These are phyloP conservation scores for Citrus maxima DNA, from an alignment of 345 rosid species.

Conservation along the genomic window DNA sequence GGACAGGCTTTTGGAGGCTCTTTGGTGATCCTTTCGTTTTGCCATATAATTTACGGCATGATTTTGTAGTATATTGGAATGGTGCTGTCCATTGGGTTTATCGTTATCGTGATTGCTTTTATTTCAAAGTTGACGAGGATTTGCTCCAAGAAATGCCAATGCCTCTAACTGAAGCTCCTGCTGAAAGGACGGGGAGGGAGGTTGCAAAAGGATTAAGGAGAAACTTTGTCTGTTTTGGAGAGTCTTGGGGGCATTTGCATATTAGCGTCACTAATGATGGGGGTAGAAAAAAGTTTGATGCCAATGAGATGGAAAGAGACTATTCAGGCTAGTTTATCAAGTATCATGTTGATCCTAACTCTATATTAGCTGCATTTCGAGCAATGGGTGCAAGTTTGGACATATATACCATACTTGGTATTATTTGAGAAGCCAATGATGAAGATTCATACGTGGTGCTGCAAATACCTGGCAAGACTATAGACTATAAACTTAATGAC, in stretches of 20 bases:
- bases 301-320: constrained; percentile 31
- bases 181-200: background rate
- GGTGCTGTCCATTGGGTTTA: constrained; percentile 33
- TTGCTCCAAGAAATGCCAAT: constrained; percentile 23
- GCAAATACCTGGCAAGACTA: background rate
- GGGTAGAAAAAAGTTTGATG: constrained; percentile 15
- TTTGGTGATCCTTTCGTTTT: constrained; percentile 11
- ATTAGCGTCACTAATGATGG: no score
- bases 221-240: background rate
- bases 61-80: background rate
- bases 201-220: background rate
- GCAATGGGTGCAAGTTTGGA: constrained; percentile 18
- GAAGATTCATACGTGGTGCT: no score
- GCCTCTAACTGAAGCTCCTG: constrained; percentile 10
- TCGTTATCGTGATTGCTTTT: constrained; percentile 6
- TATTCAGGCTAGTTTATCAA: constrained; percentile 32
- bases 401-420: background rate
- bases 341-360: constrained; percentile 28
- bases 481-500: no score
- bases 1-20: constrained; percentile 31
- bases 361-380: constrained; percentile 22
- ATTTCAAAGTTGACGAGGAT: constrained; percentile 28
- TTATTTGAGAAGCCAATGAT: no score
- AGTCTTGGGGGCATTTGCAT: no score
- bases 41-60: background rate